Evolutionary conservation across 352 stramenopile species (phyloP).

Genomic region (Hyaloperonospora brassicae): DNA sequence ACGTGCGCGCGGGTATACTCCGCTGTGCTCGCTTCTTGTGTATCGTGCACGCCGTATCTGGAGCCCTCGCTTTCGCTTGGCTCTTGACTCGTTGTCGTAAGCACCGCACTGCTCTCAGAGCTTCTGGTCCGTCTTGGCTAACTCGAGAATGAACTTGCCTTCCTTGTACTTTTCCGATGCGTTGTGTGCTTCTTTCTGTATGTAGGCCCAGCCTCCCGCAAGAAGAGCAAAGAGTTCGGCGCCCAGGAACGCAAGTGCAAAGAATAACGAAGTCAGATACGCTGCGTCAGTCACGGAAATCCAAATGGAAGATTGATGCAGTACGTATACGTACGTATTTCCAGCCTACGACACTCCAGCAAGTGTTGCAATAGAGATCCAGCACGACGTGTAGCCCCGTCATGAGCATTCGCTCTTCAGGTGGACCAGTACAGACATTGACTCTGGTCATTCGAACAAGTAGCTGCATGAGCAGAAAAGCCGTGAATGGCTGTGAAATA

Average conservation of each 20-base stretch:
- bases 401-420: constrained; percentile 89
- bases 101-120: constrained; percentile 21
- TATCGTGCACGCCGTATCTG: constrained; percentile 28
- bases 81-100: constrained; percentile 8
- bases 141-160: constrained; percentile 95
- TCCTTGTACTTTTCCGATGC: constrained; percentile 94
- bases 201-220: constrained; percentile 8
- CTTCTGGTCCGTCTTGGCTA: constrained; percentile 79
- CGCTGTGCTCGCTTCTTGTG: constrained; percentile 25
- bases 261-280: no score
- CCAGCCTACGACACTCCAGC: constrained; percentile 87
- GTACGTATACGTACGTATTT: constrained; percentile 73
- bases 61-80: constrained; percentile 8
- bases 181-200: constrained; percentile 87
- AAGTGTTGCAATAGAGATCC: constrained; percentile 92
- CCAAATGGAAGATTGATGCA: no score
- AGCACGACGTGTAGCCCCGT: constrained; percentile 91
- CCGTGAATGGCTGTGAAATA: neutral
- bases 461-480: no score
- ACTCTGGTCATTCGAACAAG: constrained; percentile 26
- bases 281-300: no score
- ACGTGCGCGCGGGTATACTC: constrained; percentile 5
- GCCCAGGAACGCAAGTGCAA: neutral
- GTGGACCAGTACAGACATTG: constrained; percentile 84
- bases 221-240: constrained; percentile 1